Evolutionary conservation across 2,329 filamentous ascomycete genomes (phyloP), one percentile per base, ranked within the genome.

Genomic region (Apiospora arundinis): DNA sequence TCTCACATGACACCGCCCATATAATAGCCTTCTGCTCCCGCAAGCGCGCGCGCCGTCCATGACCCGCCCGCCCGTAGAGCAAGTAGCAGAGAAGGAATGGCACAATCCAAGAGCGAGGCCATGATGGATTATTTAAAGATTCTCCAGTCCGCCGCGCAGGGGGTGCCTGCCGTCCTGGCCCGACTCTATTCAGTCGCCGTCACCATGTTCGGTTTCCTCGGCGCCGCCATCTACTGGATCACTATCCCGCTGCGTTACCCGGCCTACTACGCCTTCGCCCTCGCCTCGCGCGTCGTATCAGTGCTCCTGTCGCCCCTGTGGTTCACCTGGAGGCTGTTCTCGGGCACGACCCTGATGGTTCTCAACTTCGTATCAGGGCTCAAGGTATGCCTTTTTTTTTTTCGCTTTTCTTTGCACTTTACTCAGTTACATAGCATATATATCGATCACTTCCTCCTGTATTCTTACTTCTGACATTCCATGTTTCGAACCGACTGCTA

Each of bases 251-350:
- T 80, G 45, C 74, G 75, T 68, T 80, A 78, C 74, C 76, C 76
- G 28, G 48, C 78, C 21, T 79, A 77, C 65, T 77, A 76, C 69
- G 46, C 74, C 37, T 75, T 74, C 8, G 56, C 32, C 9, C 4
- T 63, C 32, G 9, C 12, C 21, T 63, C 32, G 70, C 45, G 72
- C 42, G 45, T 76, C 32, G 25, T 79, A 67, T 66, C 72, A 14
- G 78, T 79, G 70, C 63, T 81, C 49, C 71, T 81, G 45, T 80
- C 78, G 45, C 79, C 79, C 16, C 18, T 79, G 23, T 75, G 75
- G 74, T 72, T 71, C 48, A 71, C 78, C 12, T 65, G 76, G 70
- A 74, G 67, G 3, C 46, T 74, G 11, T 67, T 73, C 45, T 68
- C 75, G 11, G 72, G 70, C 28, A 48, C 66, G 11, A 63, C 68